A percentile compares a stretch with the other conserved stretches of the same genome.
These are phyloP conservation scores for Fomitopsis schrenkii DNA, from an alignment of 1,284 basidiomycete species.

Conservation along the genomic window DNA sequence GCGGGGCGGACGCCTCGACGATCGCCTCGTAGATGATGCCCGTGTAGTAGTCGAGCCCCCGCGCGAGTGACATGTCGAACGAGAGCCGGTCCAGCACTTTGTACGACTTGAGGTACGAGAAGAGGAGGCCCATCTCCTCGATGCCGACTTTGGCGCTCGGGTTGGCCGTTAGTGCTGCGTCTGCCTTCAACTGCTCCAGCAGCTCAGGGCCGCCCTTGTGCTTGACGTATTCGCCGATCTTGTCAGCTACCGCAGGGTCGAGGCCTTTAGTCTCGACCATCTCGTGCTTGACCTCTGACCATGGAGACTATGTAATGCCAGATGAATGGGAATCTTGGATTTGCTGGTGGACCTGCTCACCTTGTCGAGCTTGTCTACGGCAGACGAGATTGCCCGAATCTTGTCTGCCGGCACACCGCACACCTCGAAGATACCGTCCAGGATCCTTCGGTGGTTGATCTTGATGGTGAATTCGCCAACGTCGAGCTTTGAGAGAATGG, in stretches of 20 bases:
- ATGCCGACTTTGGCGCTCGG: slow-evolving; percentile 79
- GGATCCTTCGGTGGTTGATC: slow-evolving; percentile 96
- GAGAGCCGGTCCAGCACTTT: slow-evolving; percentile 84
- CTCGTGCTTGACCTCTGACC: slow-evolving; percentile 92
- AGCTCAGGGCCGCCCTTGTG: slow-evolving; percentile 85
- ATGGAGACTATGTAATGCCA: slow-evolving; percentile 55
- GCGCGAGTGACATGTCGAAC: slow-evolving; percentile 94
- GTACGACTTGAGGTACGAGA: slow-evolving; percentile 83
- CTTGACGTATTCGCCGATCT: slow-evolving; percentile 96
- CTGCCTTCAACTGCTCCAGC: slow-evolving; percentile 69
- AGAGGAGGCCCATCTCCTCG: slow-evolving; percentile 87
- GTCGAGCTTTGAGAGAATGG: slow-evolving; percentile 79
- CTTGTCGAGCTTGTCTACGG: slow-evolving; percentile 99
- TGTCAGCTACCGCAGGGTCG: slow-evolving; percentile 81
- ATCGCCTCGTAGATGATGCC: slow-evolving; percentile 98
- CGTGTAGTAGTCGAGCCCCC: slow-evolving; percentile 98
- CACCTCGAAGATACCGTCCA: slow-evolving; percentile 96
- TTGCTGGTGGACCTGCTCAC: slow-evolving; percentile 31
- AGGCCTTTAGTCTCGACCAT: slow-evolving; percentile 97
- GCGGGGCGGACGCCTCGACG: slow-evolving; percentile 90
- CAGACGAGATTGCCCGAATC: slow-evolving; percentile 92
- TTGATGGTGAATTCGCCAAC: slow-evolving; percentile 95
- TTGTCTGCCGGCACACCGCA: slow-evolving; percentile 94
- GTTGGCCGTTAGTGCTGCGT: slow-evolving; percentile 69
- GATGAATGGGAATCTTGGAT: not conserved